A percentile compares a stretch with the other conserved stretches of the same genome.
Conservation (phyloP, 805 yeast genomes). For the Candida cerambycidarum region DNA sequence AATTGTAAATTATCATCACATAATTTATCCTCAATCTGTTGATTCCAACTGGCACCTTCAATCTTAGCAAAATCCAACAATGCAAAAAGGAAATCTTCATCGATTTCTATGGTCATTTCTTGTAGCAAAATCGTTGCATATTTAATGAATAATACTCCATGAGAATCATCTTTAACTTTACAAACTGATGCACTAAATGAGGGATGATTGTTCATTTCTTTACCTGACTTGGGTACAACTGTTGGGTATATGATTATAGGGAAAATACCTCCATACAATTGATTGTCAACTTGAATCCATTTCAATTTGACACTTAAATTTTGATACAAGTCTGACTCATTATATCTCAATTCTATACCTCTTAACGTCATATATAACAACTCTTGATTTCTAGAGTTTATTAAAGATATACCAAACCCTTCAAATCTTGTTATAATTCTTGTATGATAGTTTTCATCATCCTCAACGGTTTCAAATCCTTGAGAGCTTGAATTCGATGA, state of each 20-base stretch:
- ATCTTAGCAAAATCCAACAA: conserved; percentile 74
- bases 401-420: conserved; percentile 85
- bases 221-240: conserved; percentile 78
- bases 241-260: conserved; percentile 91
- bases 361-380: conserved; percentile 78
- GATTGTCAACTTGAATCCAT: conserved; percentile 96
- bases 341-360: conserved; percentile 78
- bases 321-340: conserved; percentile 82
- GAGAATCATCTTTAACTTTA: conserved; percentile 80
- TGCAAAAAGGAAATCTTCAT: conserved; percentile 88
- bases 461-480: conserved; percentile 55
- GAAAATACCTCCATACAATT: conserved; percentile 79
- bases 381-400: conserved; percentile 71
- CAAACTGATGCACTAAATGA: conserved; percentile 84
- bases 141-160: conserved; percentile 87
- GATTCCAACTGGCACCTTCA: conserved; percentile 81
- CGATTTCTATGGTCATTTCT: conserved; percentile 88
- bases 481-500: conserved; percentile 31
- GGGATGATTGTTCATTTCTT: conserved; percentile 87
- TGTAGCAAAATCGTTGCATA: conserved; percentile 88
- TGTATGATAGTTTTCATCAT: conserved; percentile 53
- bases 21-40: conserved; percentile 42
- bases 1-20: conserved; percentile 64
- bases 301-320: conserved; percentile 77
- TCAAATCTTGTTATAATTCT: conserved; percentile 64